Base-by-base conservation (phyloP, 441 rosid genomes). In the Erodium texanum region DNA sequence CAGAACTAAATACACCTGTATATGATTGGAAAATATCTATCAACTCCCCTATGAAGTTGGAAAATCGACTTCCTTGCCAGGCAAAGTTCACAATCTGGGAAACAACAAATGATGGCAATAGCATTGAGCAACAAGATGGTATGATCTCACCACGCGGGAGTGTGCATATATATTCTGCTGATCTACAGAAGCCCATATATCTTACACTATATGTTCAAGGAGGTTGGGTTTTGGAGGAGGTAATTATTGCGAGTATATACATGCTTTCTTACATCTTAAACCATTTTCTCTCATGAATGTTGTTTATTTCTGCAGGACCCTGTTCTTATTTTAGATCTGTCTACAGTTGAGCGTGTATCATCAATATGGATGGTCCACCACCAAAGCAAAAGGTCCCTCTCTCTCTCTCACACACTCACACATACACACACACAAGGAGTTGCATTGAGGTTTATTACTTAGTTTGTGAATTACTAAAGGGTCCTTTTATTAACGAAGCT, bases 221-320 rank as follows among this genome's bases (percentile, higher is more conserved):
- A 71, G 97, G 89, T 73, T 95, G 98, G 99, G 81, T 82, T 77
- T 75, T 89, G 80, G 98, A 95, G 82, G 90, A 87, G 98, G 99
- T 95, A 71, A 77, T 58, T 62, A 52, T 74, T 68, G 64, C n/a
- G 69, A 75, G 70, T 71, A 23, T 27, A 66, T 36, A 20, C 20
- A 58, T 68, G 24, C 27, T 63, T 58, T 69, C 61, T 66, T 23
- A 58, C 19, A 68, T 23, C 52, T 18, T 64, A 56, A 29, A 38
- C n/a, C 41, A 14, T 19, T 10, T 34, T 41, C 20, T 54, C 24
- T 65, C 54, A 29, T 68, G 16, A 50, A 16, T 36, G 64, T 77
- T 66, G 67, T 66, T 73, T 72, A 65, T 66, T 14, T 76, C 66
- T 58, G 81, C 86, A 95, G 99, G 97, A 86, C 74, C 95, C 87